Conservation (phyloP, 768 basidiomycete genomes). For the Podaxis mareebaensis region DNA sequence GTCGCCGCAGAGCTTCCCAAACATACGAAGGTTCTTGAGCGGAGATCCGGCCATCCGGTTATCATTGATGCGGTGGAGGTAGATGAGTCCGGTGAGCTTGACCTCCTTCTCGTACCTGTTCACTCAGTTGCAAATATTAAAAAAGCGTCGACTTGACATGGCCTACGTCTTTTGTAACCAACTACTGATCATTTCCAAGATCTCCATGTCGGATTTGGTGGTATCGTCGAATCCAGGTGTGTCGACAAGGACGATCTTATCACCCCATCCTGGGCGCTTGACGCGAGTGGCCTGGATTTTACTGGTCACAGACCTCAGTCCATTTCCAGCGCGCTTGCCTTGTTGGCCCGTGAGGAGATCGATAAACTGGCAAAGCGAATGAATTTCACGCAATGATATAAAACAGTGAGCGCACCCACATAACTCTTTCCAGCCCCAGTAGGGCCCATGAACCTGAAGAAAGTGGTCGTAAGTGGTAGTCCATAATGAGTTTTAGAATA, state of each 20-base stretch:
- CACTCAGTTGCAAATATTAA: not conserved
- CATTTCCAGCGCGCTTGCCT: slow-evolving; percentile 17
- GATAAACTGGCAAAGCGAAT: slow-evolving; percentile 23
- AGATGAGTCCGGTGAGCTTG: slow-evolving; percentile 35
- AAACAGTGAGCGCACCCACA: slow-evolving; percentile 18
- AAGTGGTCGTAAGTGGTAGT: not conserved
- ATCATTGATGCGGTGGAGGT: slow-evolving; percentile 41
- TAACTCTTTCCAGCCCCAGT: slow-evolving; percentile 32
- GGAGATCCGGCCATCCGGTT: slow-evolving; percentile 35
- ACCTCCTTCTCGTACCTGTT: slow-evolving; percentile 25
- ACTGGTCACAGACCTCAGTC: slow-evolving; percentile 38
- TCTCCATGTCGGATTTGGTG: slow-evolving; percentile 30
- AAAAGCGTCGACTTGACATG: not conserved
- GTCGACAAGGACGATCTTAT: slow-evolving; percentile 38
- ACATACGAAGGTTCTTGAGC: slow-evolving; percentile 33
- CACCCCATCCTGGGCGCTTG: slow-evolving; percentile 18
- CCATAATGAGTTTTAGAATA: not conserved
- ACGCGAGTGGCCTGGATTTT: slow-evolving; percentile 32
- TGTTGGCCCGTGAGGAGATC: slow-evolving; percentile 21
- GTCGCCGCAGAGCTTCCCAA: slow-evolving; percentile 29
- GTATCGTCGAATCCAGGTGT: slow-evolving; percentile 39
- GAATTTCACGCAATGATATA: not conserved
- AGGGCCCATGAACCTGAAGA: slow-evolving; percentile 27
- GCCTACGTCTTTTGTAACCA: slow-evolving; percentile 26
- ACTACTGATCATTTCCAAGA: slow-evolving; percentile 38